These are phyloP conservation scores for Dalbergia cochinchinensis DNA, from an alignment of 306 rosid genomes.

Conservation along the genomic window DNA sequence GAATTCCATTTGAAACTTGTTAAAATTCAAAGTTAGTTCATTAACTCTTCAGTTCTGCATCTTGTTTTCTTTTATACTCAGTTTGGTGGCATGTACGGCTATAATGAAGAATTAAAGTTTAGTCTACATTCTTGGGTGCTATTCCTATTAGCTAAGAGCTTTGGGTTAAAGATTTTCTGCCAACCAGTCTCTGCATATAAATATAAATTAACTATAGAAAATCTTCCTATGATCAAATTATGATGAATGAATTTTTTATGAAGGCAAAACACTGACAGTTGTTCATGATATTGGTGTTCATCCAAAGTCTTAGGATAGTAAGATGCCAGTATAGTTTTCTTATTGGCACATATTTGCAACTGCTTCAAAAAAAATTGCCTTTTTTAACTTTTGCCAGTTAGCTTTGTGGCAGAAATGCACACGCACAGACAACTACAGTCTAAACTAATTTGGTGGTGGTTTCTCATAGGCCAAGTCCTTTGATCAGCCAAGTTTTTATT, in stretches of 20 bases:
- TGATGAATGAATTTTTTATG: slow-evolving; percentile 27
- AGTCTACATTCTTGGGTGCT: neutral
- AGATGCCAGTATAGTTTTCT: slow-evolving; percentile 6
- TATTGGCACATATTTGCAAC: neutral
- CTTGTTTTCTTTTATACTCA: slow-evolving; percentile 3
- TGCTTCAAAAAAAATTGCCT: too few relatives aligned
- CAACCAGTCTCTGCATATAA: neutral
- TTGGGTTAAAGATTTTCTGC: slow-evolving; percentile 20
- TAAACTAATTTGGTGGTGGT: slow-evolving; percentile 21
- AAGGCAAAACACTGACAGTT: neutral
- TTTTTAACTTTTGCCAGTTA: neutral
- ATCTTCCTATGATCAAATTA: neutral
- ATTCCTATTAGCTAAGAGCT: slow-evolving; percentile 5
- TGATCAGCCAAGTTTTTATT: slow-evolving; percentile 26
- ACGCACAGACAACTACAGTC: neutral
- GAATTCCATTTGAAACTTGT: slow-evolving; percentile 1
- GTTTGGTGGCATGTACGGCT: slow-evolving; percentile 6
- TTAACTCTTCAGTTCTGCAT: neutral
- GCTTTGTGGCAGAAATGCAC: neutral
- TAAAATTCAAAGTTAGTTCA: neutral
- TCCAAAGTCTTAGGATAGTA: slow-evolving; percentile 19
- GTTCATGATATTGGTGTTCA: neutral
- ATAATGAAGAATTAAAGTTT: slow-evolving; percentile 14
- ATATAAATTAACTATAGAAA: neutral
- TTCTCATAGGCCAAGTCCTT: slow-evolving; percentile 31